These are phyloP conservation scores for Magnaporthales sp. DNA, from an alignment of 2,329 filamentous ascomycete genomes.

Conservation along the genomic window DNA sequence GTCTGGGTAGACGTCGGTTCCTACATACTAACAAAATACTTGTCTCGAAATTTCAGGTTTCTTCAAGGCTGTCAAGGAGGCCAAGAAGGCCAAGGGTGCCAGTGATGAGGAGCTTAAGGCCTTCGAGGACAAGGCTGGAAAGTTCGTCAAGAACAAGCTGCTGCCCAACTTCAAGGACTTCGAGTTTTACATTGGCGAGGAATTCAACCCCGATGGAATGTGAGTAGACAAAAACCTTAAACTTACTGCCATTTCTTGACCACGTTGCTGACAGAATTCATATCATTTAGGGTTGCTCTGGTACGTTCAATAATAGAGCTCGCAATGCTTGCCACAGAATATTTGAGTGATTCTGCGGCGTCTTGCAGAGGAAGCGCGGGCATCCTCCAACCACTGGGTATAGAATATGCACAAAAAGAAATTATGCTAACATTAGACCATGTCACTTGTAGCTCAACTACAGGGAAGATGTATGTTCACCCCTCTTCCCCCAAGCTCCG, in stretches of 20 bases:
- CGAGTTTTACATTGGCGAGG: slow-evolving; percentile 88
- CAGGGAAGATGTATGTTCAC: slow-evolving; percentile 66
- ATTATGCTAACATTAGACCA: background rate
- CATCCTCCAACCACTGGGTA: background rate
- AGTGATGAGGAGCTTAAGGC: slow-evolving; percentile 59
- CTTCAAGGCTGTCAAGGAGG: slow-evolving; percentile 80
- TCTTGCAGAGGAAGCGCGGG: background rate
- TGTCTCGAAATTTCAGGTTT: slow-evolving; percentile 49
- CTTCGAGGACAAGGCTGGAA: slow-evolving; percentile 70
- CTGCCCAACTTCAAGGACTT: slow-evolving; percentile 87
- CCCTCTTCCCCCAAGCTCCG: background rate
- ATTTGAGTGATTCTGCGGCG: background rate
- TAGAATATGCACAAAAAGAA: background rate
- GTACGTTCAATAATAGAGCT: background rate
- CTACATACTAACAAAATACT: slow-evolving; percentile 2
- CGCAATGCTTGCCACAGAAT: background rate
- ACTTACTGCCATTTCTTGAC: background rate
- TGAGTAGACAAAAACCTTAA: slow-evolving; percentile 35
- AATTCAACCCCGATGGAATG: slow-evolving; percentile 92
- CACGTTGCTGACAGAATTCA: background rate
- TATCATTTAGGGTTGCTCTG: background rate
- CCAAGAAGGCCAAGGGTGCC: slow-evolving; percentile 48
- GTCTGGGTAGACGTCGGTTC: background rate
- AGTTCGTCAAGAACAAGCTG: slow-evolving; percentile 75
- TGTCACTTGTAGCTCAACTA: slow-evolving; percentile 76